These are phyloP conservation scores for Sideroxylon spinosum DNA, from an alignment of 179 eudicot species.

Conservation along the genomic window DNA sequence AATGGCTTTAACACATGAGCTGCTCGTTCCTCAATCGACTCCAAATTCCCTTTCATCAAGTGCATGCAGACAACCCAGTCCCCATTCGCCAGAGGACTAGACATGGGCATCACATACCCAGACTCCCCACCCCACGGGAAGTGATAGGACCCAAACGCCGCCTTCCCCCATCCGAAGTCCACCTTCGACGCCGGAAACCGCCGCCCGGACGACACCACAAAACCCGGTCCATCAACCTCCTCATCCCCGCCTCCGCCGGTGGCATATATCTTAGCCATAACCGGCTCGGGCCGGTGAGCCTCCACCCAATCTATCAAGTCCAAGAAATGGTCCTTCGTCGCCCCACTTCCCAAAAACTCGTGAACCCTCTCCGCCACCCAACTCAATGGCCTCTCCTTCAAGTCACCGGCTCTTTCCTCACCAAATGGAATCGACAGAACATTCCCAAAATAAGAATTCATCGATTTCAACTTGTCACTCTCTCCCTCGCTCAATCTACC, in stretches of 20 bases:
- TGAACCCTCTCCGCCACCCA: conserved; percentile 25
- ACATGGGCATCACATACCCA: conserved; percentile 67
- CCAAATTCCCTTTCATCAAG: conserved; percentile 33
- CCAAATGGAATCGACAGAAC: conserved; percentile 38
- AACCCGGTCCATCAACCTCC: conserved; percentile 25
- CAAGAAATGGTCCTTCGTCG: conserved; percentile 25
- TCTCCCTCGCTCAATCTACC: conserved; percentile 24
- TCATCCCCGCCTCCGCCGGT: neutral
- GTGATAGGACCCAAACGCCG: conserved; percentile 45
- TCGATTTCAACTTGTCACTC: conserved; percentile 14
- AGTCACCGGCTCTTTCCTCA: conserved; percentile 4
- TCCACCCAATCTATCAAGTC: conserved; percentile 26
- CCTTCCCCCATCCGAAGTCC: conserved; percentile 55
- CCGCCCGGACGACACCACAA: conserved; percentile 47
- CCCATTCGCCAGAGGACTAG: conserved; percentile 42
- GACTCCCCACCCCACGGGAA: conserved; percentile 46
- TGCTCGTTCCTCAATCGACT: conserved; percentile 36
- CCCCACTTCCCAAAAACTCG: conserved; percentile 18
- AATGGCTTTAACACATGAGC: conserved; percentile 38
- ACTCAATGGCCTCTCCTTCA: conserved; percentile 24
- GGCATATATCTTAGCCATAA: conserved; percentile 25
- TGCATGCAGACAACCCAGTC: conserved; percentile 71
- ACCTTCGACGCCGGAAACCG: conserved; percentile 34
- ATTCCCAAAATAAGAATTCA: conserved; percentile 35
- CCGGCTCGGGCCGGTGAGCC: conserved; percentile 23